Percentiles rank a stretch among this genome's conserved stretches.
Evolutionary conservation across 2,329 filamentous ascomycete species (phyloP).

Genomic region (Talaromyces verruculosus): DNA sequence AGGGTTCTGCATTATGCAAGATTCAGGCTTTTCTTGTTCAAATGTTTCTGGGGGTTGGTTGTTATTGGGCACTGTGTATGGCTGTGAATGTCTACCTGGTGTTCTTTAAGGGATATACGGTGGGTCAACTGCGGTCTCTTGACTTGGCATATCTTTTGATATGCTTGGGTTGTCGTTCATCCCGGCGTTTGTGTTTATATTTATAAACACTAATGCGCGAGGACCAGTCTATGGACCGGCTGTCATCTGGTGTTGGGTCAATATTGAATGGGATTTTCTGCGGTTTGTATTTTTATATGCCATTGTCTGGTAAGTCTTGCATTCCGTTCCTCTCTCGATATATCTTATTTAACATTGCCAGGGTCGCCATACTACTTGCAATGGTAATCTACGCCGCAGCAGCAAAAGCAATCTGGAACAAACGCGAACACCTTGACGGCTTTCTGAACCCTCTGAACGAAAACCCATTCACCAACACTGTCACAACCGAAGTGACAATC

Average conservation of each 20-base stretch:
- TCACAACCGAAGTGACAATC: conserved; percentile 22
- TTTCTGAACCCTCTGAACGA: conserved; percentile 24
- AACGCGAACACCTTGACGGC: conserved; percentile 21
- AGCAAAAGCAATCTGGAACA: conserved; percentile 21
- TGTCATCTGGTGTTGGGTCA: conserved; percentile 75
- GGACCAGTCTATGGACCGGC: conserved; percentile 69
- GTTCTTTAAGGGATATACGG: conserved; percentile 69
- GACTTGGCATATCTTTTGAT: conserved; percentile 66
- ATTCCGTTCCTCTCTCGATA: neutral
- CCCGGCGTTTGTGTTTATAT: conserved; percentile 64
- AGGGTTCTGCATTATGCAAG: conserved; percentile 63
- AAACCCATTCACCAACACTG: conserved; percentile 20
- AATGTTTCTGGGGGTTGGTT: conserved; percentile 62
- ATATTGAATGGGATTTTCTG: conserved; percentile 63
- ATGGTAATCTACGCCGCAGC: conserved; percentile 21
- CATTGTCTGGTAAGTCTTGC: conserved; percentile 31
- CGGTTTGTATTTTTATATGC: conserved; percentile 69
- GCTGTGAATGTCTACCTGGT: conserved; percentile 75
- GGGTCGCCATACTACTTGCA: conserved; percentile 28
- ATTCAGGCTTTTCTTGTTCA: conserved; percentile 75
- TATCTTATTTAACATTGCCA: too few species aligned
- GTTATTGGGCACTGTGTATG: conserved; percentile 74
- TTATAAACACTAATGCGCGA: conserved; percentile 51
- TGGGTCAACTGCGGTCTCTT: conserved; percentile 60
- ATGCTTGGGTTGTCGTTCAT: conserved; percentile 69